These are phyloP conservation scores for Teunomyces aglyptinius DNA, from an alignment of 805 yeast species.

Conservation along the genomic window DNA sequence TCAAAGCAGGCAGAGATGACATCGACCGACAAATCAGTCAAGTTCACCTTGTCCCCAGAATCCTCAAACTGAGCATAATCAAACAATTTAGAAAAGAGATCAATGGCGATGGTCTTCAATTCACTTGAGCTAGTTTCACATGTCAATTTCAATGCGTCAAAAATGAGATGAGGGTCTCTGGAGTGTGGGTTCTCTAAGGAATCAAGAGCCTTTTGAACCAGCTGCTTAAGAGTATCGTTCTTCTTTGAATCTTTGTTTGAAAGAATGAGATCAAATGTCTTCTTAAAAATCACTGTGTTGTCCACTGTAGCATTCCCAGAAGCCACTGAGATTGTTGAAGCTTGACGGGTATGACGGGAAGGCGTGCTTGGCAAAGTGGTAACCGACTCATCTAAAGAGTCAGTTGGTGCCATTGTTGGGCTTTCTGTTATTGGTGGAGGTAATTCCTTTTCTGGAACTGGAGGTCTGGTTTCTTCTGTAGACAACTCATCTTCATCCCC, in stretches of 20 bases:
- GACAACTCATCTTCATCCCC: not conserved
- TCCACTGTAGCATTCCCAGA: constrained; percentile 16
- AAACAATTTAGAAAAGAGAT: constrained; percentile 81
- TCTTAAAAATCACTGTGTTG: constrained; percentile 37
- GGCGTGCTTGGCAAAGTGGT: not conserved
- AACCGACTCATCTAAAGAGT: constrained; percentile 1
- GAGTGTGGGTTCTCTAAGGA: constrained; percentile 38
- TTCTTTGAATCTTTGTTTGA: constrained; percentile 62
- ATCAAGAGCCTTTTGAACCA: constrained; percentile 42
- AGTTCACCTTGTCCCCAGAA: constrained; percentile 50
- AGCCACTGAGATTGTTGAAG: constrained; percentile 5
- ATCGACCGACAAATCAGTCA: constrained; percentile 81
- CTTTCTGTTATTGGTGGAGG: not conserved
- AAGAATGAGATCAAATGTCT: constrained; percentile 57
- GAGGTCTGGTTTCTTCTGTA: not conserved
- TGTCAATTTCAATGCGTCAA: constrained; percentile 73
- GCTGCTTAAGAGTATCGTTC: constrained; percentile 37
- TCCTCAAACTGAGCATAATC: constrained; percentile 78
- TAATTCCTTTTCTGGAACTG: not conserved
- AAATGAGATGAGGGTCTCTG: constrained; percentile 53
- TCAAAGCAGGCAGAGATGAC: constrained; percentile 82
- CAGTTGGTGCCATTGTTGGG: not conserved
- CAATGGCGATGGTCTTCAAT: constrained; percentile 72
- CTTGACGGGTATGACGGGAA: constrained; percentile 6
- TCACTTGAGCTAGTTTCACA: constrained; percentile 64